A percentile compares a stretch with the other conserved stretches of the same genome.
phyloP scores from a whole-genome alignment of 2,329 filamentous ascomycete genomes.

The Aspergillus sp. region DNA sequence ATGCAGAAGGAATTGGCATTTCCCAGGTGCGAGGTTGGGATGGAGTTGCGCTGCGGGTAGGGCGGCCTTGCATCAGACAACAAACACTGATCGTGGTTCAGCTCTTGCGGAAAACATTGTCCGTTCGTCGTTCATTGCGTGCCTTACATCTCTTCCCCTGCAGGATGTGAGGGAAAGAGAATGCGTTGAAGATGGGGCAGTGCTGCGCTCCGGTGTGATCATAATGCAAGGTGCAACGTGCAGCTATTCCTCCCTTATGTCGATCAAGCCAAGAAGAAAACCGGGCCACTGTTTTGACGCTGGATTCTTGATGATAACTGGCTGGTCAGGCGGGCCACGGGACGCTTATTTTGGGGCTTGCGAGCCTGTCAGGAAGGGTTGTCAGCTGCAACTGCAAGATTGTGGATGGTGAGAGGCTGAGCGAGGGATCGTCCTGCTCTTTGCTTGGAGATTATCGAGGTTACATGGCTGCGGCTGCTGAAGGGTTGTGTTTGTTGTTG shows the following conservation, averaged over 20 bases:
- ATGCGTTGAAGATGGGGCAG: not conserved
- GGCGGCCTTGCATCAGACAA: too few relatives aligned
- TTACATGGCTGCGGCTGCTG: conserved; percentile 2
- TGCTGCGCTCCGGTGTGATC: not conserved
- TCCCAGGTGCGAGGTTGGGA: not conserved
- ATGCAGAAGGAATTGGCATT: not conserved
- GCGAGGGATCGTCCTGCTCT: not conserved
- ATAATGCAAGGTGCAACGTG: conserved; percentile 3
- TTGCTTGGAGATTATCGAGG: not conserved
- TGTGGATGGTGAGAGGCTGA: not conserved
- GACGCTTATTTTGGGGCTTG: not conserved
- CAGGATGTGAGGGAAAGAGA: conserved; percentile 2
- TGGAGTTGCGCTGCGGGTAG: not conserved
- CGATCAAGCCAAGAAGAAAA: not conserved
- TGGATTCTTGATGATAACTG: not conserved
- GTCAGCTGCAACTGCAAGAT: not conserved
- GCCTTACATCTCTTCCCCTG: conserved; percentile 3
- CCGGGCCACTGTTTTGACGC: too few relatives aligned
- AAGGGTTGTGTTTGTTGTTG: not conserved
- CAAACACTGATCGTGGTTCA: not conserved
- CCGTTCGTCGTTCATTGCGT: not conserved
- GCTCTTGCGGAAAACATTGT: not conserved
- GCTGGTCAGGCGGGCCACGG: not conserved
- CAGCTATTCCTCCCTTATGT: not conserved
- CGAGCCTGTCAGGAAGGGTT: not conserved